Base-by-base conservation (phyloP, 331 rosid species). In the Malus hybrid region DNA sequence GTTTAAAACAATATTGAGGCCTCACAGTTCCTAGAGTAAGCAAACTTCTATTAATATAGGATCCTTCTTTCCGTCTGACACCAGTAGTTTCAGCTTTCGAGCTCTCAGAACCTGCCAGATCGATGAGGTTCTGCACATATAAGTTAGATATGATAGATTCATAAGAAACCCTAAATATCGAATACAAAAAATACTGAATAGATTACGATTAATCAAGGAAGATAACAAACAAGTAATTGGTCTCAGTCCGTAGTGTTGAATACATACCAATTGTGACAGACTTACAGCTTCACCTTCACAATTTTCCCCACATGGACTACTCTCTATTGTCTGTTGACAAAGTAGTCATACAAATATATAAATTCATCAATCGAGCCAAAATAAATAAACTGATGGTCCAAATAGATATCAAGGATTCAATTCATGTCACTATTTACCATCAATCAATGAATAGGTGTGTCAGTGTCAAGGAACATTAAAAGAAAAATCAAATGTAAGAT, bases 31-130 rank as follows among this genome's bases (percentile, higher is more conserved):
- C 99, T 79, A 95, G 97, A 70, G 99, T 95, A 68, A 95, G 90
- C 75, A 95, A 87, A 83, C 99, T 95, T 87, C 89, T 95, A 77
- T 95, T 95, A 82, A 95, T 95, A 75, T 92, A 95, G 59, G 99
- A 95, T 71, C 99, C 99, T 84, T 95, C 99, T 87, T 93, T 95
- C 82, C 99, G 90, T 79, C 99, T 85, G 84, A 95, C 67, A 57
- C 99, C 99, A 80, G 92, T 90, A 69, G 99, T 95, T 95, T 95
- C 97, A 65, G 99, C 97, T 88, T 92, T 95, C 46, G 99, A 95
- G 84, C 97, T 95, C 87, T 95, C 99, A 61, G 99, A 95, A 84
- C 99, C 99, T 84, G 99, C 99, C 88, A 95, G 97, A 90, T 95
- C 99, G 82, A 95, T 92, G 87, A 95, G 97, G 88, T 95, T 90